Evolutionary conservation across 257 asterid species (phyloP), one percentile per base, ranked within the genome.

Genomic region (Solanum bulbocastanum): DNA sequence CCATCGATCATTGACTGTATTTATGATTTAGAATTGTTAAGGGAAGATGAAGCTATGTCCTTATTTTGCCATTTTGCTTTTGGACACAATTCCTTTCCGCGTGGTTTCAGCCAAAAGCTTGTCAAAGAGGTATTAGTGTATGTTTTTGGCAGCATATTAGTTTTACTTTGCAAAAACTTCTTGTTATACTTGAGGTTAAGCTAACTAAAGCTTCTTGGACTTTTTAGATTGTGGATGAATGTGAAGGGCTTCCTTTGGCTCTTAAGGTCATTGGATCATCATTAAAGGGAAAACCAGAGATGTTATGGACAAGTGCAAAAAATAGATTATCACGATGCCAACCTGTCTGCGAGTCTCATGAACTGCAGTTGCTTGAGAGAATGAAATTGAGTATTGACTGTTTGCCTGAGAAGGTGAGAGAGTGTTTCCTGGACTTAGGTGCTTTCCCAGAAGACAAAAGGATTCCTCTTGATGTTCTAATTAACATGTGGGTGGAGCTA

Each of bases 401-500:
- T 90, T 92, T 96, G 87, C 94, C 98, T 0, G 94, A 66, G 88
- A 94, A 86, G 88, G 98, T 93, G 84, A 91, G 96, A 88, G 94
- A 94, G 79, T 96, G 99, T 85, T 96, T 96, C 94, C 86, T 95
- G 91, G 99, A 96, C 75, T 89, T 96, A 87, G 98, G 98, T 25
- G 93, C 94, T 14, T 96, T 96, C 58, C 98, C 98, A 0, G 98
- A 96, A 89, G 98, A 95, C 91, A 95, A 94, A 91, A 94, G 90
- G 87, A 96, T 96, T 56, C 98, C 99, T 52, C 91, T 96, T 37
- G 97, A 95, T 32, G 94, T 96, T 86, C 97, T 96, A 74, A 93
- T 96, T 90, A 95, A 95, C 90, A 94, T 95, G 95, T 96, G 99
- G 99, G 95, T 94, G 35, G 99, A 95, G 89, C 91, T 95, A 18